Evolutionary conservation across 2,329 filamentous ascomycete genomes (phyloP), one percentile per base, ranked within the genome.

Genomic region (Didymosphaeria variabile): DNA sequence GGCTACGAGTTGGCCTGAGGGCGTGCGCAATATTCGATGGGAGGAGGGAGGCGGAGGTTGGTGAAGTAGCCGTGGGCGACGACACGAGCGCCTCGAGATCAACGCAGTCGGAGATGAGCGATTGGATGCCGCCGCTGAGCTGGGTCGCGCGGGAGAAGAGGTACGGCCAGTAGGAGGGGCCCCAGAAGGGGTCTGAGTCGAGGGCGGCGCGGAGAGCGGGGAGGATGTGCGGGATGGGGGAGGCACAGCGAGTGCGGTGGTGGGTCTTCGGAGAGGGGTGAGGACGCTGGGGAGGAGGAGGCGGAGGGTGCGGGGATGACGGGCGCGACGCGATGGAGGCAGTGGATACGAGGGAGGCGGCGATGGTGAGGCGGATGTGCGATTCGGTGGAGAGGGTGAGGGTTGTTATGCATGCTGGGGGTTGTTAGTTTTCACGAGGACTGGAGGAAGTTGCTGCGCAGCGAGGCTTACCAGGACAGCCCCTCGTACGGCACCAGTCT

Each of bases 401-500:
- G 3, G 77, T 72, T 5, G 80, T 79, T 6, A 82, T 72, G 71
- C 82, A 84, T 6, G 80, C 82, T 72, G 58, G 47, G 31, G 19
- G 38, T 8, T 34, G 59, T 72, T 61, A 73, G 61, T 45, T 57
- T 17, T 29, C 13, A 19, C 10, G 6, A 29, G 3, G 45, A 15
- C 36, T 5, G 34, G 9, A 15, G n/a, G n/a, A n/a, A n/a, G n/a
- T n/a, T 6, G 29, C 13, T 7, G 19, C 5, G 13, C 26, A 34
- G 26, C 26, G 15, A 19, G 17, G 59, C 68, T 23, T 70, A 76
- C 74, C 72, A 34, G 86, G 85, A 72, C 86, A 88, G 29, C 85
- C 85, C 29, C 80, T 75, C 1, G 84, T 86, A 59, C 82, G 77
- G 67, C 84, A 86, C 85, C 85, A 88, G 63, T 87, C 83, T 61